Percentiles rank a stretch among this genome's conserved stretches.
Evolutionary conservation across 2,329 filamentous ascomycete genomes (phyloP).

Genomic region (Blumeriella jaapii): DNA sequence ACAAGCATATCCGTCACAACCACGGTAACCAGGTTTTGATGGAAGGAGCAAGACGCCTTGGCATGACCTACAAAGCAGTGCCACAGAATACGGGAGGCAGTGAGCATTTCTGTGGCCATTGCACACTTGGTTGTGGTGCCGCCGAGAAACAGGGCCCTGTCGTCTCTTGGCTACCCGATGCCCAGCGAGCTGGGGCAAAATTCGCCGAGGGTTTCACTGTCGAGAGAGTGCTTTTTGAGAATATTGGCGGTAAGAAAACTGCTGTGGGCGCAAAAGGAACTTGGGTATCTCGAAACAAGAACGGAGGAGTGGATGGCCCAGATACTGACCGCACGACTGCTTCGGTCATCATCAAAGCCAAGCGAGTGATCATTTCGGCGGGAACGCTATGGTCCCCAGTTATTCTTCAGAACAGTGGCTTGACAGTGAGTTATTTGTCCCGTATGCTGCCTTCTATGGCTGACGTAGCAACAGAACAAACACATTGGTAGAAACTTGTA

Average conservation of each 20-base stretch:
- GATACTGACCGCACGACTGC: slow-evolving; percentile 38
- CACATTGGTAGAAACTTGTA: slow-evolving; percentile 75
- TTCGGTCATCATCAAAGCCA: slow-evolving; percentile 59
- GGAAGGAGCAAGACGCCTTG: slow-evolving; percentile 59
- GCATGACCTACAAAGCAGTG: slow-evolving; percentile 54
- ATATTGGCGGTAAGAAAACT: slow-evolving; percentile 33
- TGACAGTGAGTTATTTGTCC: slow-evolving; percentile 38
- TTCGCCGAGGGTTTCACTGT: slow-evolving; percentile 77
- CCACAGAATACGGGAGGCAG: slow-evolving; percentile 67
- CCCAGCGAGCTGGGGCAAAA: slow-evolving; percentile 58
- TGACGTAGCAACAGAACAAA: slow-evolving; percentile 38
- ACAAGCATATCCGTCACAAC: slow-evolving; percentile 56
- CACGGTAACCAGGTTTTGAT: slow-evolving; percentile 56
- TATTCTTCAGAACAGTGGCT: slow-evolving; percentile 61
- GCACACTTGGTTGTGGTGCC: slow-evolving; percentile 46
- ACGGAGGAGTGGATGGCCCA: slow-evolving; percentile 43
- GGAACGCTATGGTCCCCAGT: slow-evolving; percentile 67
- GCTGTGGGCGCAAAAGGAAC: slow-evolving; percentile 60
- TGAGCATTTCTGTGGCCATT: slow-evolving; percentile 60
- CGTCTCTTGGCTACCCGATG: slow-evolving; percentile 65
- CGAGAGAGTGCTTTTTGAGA: slow-evolving; percentile 56
- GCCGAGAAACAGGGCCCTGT: slow-evolving; percentile 67
- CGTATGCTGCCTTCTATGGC: not conserved
- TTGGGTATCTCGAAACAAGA: slow-evolving; percentile 59
- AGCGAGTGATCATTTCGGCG: slow-evolving; percentile 63